Percentiles rank a stretch among this genome's conserved stretches.
phyloP scores from a whole-genome alignment of 1,284 basidiomycete genomes.

The Anthracocystis setariae region DNA sequence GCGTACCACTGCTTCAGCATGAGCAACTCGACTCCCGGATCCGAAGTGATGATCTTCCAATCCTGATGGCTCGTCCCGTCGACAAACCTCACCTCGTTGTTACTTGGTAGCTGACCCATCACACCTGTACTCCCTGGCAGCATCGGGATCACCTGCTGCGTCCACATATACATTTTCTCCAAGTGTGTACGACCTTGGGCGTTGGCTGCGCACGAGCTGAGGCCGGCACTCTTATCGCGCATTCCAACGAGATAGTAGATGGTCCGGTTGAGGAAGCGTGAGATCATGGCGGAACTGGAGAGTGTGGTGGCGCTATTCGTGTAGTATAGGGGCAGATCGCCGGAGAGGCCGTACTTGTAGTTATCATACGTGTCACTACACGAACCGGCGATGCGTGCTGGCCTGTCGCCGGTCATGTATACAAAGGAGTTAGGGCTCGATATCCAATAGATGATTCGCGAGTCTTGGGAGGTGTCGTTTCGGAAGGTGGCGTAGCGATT shows the following conservation, averaged over 20 bases:
- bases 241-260: conserved; percentile 57
- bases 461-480: conserved; percentile 31
- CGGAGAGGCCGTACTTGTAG: conserved; percentile 65
- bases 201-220: conserved; percentile 47
- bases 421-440: conserved; percentile 57
- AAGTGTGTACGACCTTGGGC: conserved; percentile 56
- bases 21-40: conserved; percentile 53
- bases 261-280: conserved; percentile 41
- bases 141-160: conserved; percentile 41
- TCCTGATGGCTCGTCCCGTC: conserved; percentile 49
- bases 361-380: conserved; percentile 45
- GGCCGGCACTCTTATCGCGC: conserved; percentile 39
- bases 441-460: conserved; percentile 56
- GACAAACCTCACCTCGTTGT: conserved; percentile 38
- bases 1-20: conserved; percentile 54
- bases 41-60: conserved; percentile 47
- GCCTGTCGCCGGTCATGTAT: conserved; percentile 53
- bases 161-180: conserved; percentile 60
- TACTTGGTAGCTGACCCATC: conserved; percentile 40
- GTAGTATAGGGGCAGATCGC: conserved; percentile 53
- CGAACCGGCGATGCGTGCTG: conserved; percentile 8
- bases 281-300: conserved; percentile 15
- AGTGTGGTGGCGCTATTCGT: conserved; percentile 1
- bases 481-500: conserved; percentile 58
- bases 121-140: conserved; percentile 41